Percentiles rank a stretch among this genome's conserved stretches.
phyloP scores from a whole-genome alignment of 768 basidiomycete species.

The Xanthoconium stramineum region DNA sequence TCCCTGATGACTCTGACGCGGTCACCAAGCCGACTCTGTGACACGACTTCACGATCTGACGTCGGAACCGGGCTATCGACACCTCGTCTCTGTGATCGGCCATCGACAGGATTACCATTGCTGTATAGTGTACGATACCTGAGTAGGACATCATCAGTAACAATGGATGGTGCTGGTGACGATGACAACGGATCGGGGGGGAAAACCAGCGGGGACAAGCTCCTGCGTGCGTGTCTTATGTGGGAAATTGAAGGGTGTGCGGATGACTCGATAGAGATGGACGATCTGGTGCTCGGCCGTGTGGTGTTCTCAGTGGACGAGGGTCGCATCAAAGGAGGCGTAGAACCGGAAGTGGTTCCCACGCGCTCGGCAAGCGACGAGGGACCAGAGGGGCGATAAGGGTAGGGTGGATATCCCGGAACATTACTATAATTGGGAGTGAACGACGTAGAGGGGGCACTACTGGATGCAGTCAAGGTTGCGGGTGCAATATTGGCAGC shows the following conservation, averaged over 20 bases:
- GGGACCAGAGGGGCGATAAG: constrained; percentile 21
- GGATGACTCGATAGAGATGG: constrained; percentile 8
- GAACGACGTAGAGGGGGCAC: constrained; percentile 18
- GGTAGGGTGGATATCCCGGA: constrained; percentile 19
- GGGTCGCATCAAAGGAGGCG: constrained; percentile 20
- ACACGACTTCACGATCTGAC: neutral
- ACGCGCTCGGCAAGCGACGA: constrained; percentile 19
- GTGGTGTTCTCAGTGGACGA: constrained; percentile 10
- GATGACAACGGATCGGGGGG: constrained; percentile 15
- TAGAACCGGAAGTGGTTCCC: constrained; percentile 9
- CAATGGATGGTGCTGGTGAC: constrained; percentile 8
- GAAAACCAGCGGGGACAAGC: constrained; percentile 25
- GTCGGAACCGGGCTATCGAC: constrained; percentile 3
- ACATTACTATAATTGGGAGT: constrained; percentile 22
- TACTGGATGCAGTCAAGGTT: constrained; percentile 12
- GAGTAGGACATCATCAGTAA: constrained; percentile 14
- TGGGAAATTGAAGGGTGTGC: constrained; percentile 6
- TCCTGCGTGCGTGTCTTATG: constrained; percentile 18
- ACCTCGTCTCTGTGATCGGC: constrained; percentile 6
- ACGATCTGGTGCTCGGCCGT: constrained; percentile 10
- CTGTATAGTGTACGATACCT: constrained; percentile 11
- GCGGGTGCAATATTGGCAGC: constrained; percentile 1
- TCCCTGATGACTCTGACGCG: constrained; percentile 21
- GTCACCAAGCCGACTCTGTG: constrained; percentile 8
- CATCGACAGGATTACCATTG: constrained; percentile 1